Conservation (phyloP, 371 early-diverging fungal genomes). For the Mortierella sp. region DNA sequence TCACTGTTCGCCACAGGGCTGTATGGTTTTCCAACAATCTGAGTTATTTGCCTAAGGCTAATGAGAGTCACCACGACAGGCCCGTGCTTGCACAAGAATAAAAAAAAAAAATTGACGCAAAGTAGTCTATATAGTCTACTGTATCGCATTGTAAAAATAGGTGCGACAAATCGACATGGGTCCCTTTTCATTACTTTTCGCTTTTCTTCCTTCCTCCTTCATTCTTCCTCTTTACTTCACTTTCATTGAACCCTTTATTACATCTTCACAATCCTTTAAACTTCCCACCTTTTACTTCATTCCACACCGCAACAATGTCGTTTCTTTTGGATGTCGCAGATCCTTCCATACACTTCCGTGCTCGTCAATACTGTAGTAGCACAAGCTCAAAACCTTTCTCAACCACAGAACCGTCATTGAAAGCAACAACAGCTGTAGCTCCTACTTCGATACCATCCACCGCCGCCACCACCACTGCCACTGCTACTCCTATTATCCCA, state of each 20-base stretch:
- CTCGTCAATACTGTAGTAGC: constrained; percentile 26
- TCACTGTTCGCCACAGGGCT: background rate
- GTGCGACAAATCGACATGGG: background rate
- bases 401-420: background rate
- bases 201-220: background rate
- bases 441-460: background rate
- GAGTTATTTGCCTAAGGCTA: no score
- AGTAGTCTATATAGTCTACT: no score
- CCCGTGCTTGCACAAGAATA: no score
- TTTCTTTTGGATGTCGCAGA: constrained; percentile 53
- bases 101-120: background rate
- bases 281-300: background rate
- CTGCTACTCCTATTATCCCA: background rate
- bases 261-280: background rate
- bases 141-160: constrained; percentile 5
- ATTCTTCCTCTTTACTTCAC: background rate
- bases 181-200: background rate
- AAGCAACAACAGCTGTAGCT: background rate
- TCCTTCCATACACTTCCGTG: constrained; percentile 54
- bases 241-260: background rate
- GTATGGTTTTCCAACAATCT: no score
- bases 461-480: background rate
- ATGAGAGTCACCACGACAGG: no score
- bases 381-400: constrained; percentile 13
- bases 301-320: constrained; percentile 26